These are phyloP conservation scores for Myochromella boudieri DNA, from an alignment of 768 basidiomycete genomes.

Conservation along the genomic window DNA sequence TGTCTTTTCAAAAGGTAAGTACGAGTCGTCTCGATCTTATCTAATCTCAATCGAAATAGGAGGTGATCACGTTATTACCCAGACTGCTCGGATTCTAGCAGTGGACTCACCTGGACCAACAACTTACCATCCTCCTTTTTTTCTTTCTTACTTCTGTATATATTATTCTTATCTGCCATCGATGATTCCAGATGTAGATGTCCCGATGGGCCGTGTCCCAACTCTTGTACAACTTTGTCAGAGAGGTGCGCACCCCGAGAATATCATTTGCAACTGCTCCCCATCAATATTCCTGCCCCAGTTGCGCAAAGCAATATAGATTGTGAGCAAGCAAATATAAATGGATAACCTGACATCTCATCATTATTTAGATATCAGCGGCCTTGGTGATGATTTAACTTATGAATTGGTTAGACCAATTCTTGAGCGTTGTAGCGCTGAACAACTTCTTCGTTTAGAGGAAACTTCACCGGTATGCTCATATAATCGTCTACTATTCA, in stretches of 20 bases:
- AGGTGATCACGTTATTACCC: too few species aligned
- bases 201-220: conserved; percentile 45
- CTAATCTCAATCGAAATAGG: too few species aligned
- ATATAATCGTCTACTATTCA: background rate
- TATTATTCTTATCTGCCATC: too few species aligned
- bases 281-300: conserved; percentile 23
- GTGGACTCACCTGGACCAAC: too few species aligned
- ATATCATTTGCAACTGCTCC: conserved; percentile 9
- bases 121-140: background rate
- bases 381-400: conserved; percentile 62
- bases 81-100: too few species aligned
- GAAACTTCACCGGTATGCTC: conserved; percentile 63
- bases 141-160: too few species aligned
- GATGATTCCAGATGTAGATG: conserved; percentile 37
- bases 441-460: conserved; percentile 70
- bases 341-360: conserved; percentile 6
- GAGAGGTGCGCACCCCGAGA: conserved; percentile 44
- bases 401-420: conserved; percentile 72
- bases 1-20: too few species aligned
- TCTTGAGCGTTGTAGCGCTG: conserved; percentile 68
- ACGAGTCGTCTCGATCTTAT: too few species aligned
- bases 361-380: conserved; percentile 50
- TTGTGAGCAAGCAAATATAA: conserved; percentile 37
- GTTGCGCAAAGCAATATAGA: conserved; percentile 61
- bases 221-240: conserved; percentile 71